Conservation (phyloP, 148 eudicot genomes). For the Bassia scoparia region DNA sequence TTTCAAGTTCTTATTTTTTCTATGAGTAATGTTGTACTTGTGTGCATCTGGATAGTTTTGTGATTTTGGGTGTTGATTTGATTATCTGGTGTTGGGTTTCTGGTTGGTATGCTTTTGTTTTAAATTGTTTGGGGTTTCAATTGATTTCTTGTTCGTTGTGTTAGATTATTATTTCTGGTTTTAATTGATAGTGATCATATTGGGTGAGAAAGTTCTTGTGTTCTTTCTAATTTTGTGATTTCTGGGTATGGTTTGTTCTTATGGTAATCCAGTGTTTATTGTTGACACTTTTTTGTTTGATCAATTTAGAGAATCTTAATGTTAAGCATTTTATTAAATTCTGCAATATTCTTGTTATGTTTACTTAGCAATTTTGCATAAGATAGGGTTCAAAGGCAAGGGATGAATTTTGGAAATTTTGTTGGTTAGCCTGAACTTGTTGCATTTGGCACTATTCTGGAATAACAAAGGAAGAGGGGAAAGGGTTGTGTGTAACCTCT, state of each 20-base stretch:
- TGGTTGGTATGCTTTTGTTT: background rate
- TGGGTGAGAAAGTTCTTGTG: background rate
- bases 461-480: too few species aligned
- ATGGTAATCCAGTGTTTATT: too few species aligned
- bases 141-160: background rate
- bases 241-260: background rate
- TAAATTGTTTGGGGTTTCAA: background rate
- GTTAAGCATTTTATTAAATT: too few species aligned
- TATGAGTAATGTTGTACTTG: background rate
- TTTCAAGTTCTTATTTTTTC: constrained; percentile 12
- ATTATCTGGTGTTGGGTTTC: background rate
- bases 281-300: background rate
- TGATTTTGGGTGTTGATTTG: constrained; percentile 12
- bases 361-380: too few species aligned
- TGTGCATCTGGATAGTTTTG: constrained; percentile 5
- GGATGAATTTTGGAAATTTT: background rate
- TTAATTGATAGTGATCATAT: too few species aligned
- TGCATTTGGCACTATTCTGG: background rate
- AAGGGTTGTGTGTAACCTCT: too few species aligned
- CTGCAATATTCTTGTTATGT: too few species aligned
- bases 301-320: too few species aligned
- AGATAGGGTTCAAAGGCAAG: too few species aligned
- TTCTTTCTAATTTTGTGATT: background rate
- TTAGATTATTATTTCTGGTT: too few species aligned
- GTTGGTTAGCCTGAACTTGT: background rate